Evolutionary conservation across 805 yeast genomes (phyloP).

Genomic region (Suhomyces kilbournensis): DNA sequence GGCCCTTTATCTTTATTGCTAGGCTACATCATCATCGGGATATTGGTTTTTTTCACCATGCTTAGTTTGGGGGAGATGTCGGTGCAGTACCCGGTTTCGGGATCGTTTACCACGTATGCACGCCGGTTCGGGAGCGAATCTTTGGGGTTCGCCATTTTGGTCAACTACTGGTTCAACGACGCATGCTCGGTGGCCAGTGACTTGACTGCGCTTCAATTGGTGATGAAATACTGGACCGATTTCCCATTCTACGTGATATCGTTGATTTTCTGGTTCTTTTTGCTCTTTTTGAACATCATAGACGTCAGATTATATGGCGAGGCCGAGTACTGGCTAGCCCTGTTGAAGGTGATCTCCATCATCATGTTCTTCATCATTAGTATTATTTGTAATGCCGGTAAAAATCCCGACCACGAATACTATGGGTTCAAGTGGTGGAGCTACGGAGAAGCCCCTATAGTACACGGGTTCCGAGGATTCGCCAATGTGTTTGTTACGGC

Average conservation of each 20-base stretch:
- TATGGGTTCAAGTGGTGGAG: constrained; percentile 44
- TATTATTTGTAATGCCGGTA: constrained; percentile 57
- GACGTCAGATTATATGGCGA: constrained; percentile 42
- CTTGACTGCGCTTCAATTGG: constrained; percentile 45
- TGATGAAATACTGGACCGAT: constrained; percentile 47
- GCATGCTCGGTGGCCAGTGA: constrained; percentile 49
- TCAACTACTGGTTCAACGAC: constrained; percentile 52
- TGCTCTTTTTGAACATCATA: constrained; percentile 40
- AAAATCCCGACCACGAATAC: constrained; percentile 43
- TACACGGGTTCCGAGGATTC: constrained; percentile 51
- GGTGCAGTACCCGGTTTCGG: constrained; percentile 52
- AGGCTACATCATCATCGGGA: constrained; percentile 34
- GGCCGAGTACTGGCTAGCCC: constrained; percentile 38
- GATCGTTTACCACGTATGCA: constrained; percentile 52
- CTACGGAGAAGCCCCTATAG: constrained; percentile 52
- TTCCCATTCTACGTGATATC: constrained; percentile 52
- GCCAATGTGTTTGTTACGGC: constrained; percentile 50
- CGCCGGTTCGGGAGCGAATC: constrained; percentile 48
- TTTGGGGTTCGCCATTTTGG: constrained; percentile 50
- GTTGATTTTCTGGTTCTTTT: constrained; percentile 51
- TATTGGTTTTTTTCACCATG: constrained; percentile 52
- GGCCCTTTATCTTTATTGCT: constrained; percentile 33
- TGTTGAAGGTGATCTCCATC: constrained; percentile 49
- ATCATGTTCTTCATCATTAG: constrained; percentile 55
- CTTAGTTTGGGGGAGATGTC: constrained; percentile 56